phyloP scores from a whole-genome alignment of 441 rosid species.

The Codiaeum variegatum region DNA sequence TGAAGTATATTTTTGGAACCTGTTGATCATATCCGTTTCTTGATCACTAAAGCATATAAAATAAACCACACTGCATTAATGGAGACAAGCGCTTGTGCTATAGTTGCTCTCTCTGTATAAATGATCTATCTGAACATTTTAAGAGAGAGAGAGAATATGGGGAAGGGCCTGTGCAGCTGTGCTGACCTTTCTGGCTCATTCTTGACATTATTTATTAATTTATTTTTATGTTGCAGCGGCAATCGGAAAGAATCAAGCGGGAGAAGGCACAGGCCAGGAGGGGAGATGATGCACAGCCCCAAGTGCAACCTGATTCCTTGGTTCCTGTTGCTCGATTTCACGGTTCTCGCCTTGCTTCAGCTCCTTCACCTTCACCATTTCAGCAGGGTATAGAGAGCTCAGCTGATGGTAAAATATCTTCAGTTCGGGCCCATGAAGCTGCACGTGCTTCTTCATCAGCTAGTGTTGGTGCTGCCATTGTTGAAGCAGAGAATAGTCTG shows the following conservation, averaged over 20 bases:
- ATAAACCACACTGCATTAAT: not conserved
- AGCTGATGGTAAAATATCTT: conserved; percentile 1
- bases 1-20: not conserved
- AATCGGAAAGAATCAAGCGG: conserved; percentile 64
- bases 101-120: not conserved
- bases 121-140: not conserved
- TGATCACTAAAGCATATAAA: not conserved
- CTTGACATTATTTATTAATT: not conserved
- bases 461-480: conserved; percentile 70
- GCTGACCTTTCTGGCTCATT: not conserved
- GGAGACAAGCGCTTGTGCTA: not conserved
- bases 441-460: conserved; percentile 48
- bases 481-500: conserved; percentile 68
- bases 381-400: conserved; percentile 30
- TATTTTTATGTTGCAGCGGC: conserved; percentile 53
- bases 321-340: conserved; percentile 75
- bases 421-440: conserved; percentile 38
- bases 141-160: not conserved
- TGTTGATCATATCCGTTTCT: not conserved
- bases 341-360: conserved; percentile 94
- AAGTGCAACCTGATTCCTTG: conserved; percentile 50
- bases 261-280: conserved; percentile 55
- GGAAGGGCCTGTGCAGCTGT: not conserved
- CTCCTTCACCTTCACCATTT: conserved; percentile 74
- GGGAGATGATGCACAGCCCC: conserved; percentile 58